A percentile compares a stretch with the other conserved stretches of the same genome.
Conservation (phyloP, 148 eudicot genomes). For the Gaultheria prostrata region DNA sequence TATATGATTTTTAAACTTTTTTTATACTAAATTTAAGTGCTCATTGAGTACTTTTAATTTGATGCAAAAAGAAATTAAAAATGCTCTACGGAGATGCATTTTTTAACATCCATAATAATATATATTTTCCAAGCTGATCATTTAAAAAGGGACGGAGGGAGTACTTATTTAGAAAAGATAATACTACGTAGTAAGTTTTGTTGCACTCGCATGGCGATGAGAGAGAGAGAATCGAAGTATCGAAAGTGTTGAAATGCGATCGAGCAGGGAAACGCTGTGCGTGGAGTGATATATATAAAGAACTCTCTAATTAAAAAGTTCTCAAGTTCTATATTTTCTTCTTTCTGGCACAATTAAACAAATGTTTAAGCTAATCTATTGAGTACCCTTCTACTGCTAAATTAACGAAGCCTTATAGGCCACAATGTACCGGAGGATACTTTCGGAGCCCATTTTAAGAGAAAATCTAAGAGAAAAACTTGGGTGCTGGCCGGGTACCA, state of each 20-base stretch:
- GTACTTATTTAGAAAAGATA: too few relatives aligned
- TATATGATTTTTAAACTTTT: too few relatives aligned
- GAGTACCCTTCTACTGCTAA: neutral
- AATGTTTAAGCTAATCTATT: neutral
- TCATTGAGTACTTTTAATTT: too few relatives aligned
- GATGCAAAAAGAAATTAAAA: too few relatives aligned
- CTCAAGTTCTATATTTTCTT: neutral
- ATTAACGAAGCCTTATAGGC: neutral
- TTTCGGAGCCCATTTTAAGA: neutral
- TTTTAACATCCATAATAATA: too few relatives aligned
- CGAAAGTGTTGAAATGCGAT: neutral
- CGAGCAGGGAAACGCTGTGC: neutral
- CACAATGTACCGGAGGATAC: neutral
- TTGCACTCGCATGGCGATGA: conserved; percentile 17
- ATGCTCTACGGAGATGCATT: too few relatives aligned
- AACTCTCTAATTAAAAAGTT: neutral
- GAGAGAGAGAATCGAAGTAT: too few relatives aligned
- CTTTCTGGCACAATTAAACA: neutral
- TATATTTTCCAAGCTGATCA: too few relatives aligned
- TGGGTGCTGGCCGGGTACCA: too few relatives aligned
- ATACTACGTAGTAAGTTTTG: too few relatives aligned
- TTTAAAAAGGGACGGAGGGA: too few relatives aligned
- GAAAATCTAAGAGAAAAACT: neutral
- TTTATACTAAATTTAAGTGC: too few relatives aligned
- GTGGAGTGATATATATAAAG: neutral